These are phyloP conservation scores for Calocybe cyanea DNA, from an alignment of 768 basidiomycete genomes.

Conservation along the genomic window DNA sequence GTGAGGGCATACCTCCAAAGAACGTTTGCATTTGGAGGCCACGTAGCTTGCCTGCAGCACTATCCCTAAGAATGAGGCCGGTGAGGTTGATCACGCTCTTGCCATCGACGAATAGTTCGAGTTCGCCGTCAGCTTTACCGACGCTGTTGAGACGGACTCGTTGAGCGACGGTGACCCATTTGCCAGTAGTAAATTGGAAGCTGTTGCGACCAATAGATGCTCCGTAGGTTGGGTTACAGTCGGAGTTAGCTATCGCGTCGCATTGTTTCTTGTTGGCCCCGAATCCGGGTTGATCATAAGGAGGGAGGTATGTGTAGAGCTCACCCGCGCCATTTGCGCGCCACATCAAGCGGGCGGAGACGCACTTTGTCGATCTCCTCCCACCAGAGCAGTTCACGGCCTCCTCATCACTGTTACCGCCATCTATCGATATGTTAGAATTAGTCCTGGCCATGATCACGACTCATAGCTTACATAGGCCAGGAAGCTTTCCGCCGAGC, in stretches of 20 bases:
- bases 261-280: constrained; percentile 47
- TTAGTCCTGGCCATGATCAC: constrained; percentile 2
- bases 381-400: constrained; percentile 65
- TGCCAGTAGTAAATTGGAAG: constrained; percentile 59
- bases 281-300: constrained; percentile 33
- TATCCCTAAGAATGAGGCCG: constrained; percentile 53
- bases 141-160: constrained; percentile 73
- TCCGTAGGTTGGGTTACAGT: constrained; percentile 61
- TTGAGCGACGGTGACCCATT: constrained; percentile 66
- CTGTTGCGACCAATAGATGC: constrained; percentile 67
- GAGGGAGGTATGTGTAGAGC: constrained; percentile 70
- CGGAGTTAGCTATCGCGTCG: constrained; percentile 42
- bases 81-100: constrained; percentile 55
- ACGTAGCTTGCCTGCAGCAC: constrained; percentile 46
- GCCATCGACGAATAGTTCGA: constrained; percentile 65
- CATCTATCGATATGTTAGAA: constrained; percentile 33
- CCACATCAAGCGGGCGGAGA: constrained; percentile 72
- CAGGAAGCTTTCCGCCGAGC: constrained; percentile 70
- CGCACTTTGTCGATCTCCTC: constrained; percentile 50
- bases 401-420: constrained; percentile 45
- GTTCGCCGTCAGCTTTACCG: constrained; percentile 66
- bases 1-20: constrained; percentile 54
- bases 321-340: constrained; percentile 55
- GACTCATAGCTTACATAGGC: constrained; percentile 49
- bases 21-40: constrained; percentile 79